Conservation (phyloP, 805 yeast genomes). For the Sporopachydermia quercuum region DNA sequence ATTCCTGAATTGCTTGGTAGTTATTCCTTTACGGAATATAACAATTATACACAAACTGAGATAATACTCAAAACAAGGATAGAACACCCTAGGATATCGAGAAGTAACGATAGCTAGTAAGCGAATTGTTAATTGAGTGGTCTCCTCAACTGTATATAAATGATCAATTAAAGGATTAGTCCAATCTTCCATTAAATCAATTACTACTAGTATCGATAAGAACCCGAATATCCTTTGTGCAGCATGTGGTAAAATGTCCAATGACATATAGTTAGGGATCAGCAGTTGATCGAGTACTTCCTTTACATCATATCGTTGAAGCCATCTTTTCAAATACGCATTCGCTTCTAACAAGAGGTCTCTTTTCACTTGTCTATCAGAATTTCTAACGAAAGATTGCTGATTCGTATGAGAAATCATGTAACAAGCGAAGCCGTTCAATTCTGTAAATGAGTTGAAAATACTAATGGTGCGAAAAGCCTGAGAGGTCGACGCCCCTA, state of each 20-base stretch:
- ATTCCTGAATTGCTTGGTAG: neutral
- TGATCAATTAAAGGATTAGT: neutral
- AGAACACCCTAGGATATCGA: neutral
- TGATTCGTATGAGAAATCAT: neutral
- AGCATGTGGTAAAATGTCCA: neutral
- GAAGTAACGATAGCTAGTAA: neutral
- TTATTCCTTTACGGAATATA: neutral
- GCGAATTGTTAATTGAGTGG: neutral
- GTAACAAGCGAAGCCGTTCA: neutral
- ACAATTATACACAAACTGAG: neutral
- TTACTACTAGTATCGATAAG: neutral
- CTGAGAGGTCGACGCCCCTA: too few species aligned
- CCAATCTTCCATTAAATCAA: neutral
- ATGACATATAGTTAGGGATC: neutral
- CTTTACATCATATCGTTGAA: neutral
- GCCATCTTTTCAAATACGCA: neutral
- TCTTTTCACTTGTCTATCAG: neutral
- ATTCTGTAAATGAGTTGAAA: neutral
- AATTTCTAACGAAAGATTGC: neutral
- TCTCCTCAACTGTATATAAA: neutral
- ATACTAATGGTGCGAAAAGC: too few species aligned
- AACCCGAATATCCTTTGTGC: slow-evolving; percentile 1
- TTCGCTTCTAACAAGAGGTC: neutral
- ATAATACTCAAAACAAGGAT: neutral
- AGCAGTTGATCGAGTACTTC: neutral